Base-by-base conservation (phyloP, 768 basidiomycete genomes). In the Suillus subluteus region DNA sequence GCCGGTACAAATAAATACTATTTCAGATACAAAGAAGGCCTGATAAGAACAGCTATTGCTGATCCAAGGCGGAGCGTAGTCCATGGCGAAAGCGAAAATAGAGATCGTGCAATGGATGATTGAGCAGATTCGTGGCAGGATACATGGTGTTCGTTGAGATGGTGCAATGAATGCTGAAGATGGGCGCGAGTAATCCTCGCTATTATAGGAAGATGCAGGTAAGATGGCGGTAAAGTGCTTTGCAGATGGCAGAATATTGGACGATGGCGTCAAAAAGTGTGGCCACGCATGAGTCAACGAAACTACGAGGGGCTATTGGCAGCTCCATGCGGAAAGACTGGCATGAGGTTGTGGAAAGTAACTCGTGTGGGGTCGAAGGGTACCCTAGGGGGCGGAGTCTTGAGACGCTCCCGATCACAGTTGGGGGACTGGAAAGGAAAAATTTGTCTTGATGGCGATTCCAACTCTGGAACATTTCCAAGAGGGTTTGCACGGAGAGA, bases 331-430 rank as follows among this genome's bases (percentile, higher is more conserved):
- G 79, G 79, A 70, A 83, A 79, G 64, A 88, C 83, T 46, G 88
- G 88, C 87, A 90, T 88, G 72, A 90, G 86, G 70, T 87, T 81
- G 73, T 80, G 82, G 69, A 88, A 88, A 21, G 81, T 79, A 70
- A 86, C 80, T 67, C 76, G 81, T 64, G 82, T 82, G 21, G 84
- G 84, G 69, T 83, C 78, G 72, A 85, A 82, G 40, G 79, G 79
- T 38, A 81, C 38, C 43, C 64, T 70, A 43, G 79, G 80, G 3
- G 75, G 71, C 4, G 79, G 80, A 9, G 79, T 80, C 58, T 62
- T 74, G 23, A 80, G 79, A 59, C 69, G 67, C 52, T 63, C 64
- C 7, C 62, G 41, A 44, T 70, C 15, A 16, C 65, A 40, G 68
- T 68, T 69, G 30, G 73, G 71, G 71, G 69, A 35, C 75, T 78